Evolutionary conservation across 2,329 filamentous ascomycete species (phyloP).

Genomic region (Claviceps paspali): DNA sequence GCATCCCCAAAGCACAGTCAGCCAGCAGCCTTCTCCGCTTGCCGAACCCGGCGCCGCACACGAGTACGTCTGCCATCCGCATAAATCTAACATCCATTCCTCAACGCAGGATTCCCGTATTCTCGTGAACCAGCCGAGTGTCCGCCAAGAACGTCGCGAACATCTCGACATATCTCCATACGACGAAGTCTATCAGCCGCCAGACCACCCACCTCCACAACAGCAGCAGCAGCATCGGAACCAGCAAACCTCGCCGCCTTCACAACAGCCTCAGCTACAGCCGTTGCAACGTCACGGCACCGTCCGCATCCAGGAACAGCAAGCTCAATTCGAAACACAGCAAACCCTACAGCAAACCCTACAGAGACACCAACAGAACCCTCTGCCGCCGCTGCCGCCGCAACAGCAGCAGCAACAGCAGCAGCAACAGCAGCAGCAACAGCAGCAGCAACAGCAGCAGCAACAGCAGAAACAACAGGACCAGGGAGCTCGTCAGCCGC

Average conservation of each 20-base stretch:
- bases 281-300: constrained; percentile 12
- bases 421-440: constrained; percentile 9
- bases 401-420: constrained; percentile 10
- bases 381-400: constrained; percentile 1
- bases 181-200: constrained; percentile 28
- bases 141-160: constrained; percentile 33
- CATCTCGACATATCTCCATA: constrained; percentile 27
- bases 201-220: constrained; percentile 10
- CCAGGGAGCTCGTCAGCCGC: constrained; percentile 19
- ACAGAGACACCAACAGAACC: too few species aligned
- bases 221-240: constrained; percentile 19
- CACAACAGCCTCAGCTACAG: constrained; percentile 17
- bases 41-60: constrained; percentile 28
- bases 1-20: constrained; percentile 8
- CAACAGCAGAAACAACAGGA: too few species aligned
- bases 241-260: too few species aligned
- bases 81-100: constrained; percentile 25
- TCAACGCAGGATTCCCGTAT: constrained; percentile 25
- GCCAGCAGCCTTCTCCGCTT: constrained; percentile 23
- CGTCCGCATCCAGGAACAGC: constrained; percentile 18
- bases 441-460: constrained; percentile 21
- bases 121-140: constrained; percentile 20
- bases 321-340: constrained; percentile 12
- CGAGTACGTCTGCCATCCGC: constrained; percentile 19
- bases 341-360: constrained; percentile 5